Conservation (phyloP, 1,284 basidiomycete genomes). For the Ceratobasidium sp. region DNA sequence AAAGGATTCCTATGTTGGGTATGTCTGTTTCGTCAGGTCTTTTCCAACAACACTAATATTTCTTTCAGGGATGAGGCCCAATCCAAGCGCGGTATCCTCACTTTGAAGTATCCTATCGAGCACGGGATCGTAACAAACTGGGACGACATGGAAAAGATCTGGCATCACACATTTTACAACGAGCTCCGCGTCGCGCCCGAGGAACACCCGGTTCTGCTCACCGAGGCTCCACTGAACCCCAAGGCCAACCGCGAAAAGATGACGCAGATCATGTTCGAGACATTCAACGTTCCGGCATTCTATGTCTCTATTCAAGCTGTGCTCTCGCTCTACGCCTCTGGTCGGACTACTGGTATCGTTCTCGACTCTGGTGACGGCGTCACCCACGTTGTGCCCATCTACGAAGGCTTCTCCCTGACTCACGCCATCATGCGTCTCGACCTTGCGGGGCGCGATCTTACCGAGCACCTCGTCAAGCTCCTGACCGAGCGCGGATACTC, state of each 20-base stretch:
- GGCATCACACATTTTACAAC: slow-evolving; percentile 86
- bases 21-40: slow-evolving; percentile 54
- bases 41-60: neutral
- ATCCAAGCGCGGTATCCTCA: slow-evolving; percentile 94
- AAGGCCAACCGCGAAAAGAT: slow-evolving; percentile 73
- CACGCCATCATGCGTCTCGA: slow-evolving; percentile 70
- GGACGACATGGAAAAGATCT: slow-evolving; percentile 69
- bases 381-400: slow-evolving; percentile 71
- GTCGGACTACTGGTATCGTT: slow-evolving; percentile 72
- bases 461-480: slow-evolving; percentile 69
- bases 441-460: slow-evolving; percentile 68
- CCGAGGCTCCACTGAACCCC: slow-evolving; percentile 70
- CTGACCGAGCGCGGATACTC: slow-evolving; percentile 70
- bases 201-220: slow-evolving; percentile 73
- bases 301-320: slow-evolving; percentile 74
- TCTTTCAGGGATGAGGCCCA: slow-evolving; percentile 84
- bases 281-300: slow-evolving; percentile 71
- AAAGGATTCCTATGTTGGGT: slow-evolving; percentile 90
- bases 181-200: slow-evolving; percentile 78
- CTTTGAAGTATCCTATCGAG: slow-evolving; percentile 70
- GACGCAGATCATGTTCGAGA: slow-evolving; percentile 76
- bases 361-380: slow-evolving; percentile 73
- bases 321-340: slow-evolving; percentile 69
- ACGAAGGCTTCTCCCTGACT: slow-evolving; percentile 70
- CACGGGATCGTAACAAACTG: slow-evolving; percentile 71